Evolutionary conservation across 768 basidiomycete species (phyloP).

Genomic region (Mycena latifolia): DNA sequence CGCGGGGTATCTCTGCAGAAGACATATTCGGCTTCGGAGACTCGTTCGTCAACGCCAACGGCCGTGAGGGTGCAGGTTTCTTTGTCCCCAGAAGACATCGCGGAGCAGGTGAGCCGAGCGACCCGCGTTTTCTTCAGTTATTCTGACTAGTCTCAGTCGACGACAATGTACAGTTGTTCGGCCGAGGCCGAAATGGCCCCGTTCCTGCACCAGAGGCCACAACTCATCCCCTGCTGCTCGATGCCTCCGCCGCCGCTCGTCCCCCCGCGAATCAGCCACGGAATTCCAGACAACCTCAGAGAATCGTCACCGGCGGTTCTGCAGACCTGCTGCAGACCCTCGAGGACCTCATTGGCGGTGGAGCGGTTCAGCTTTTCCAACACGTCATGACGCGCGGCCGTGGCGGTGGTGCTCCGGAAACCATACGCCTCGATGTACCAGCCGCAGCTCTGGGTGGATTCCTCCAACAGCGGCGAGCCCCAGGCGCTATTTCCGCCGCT

Average conservation of each 20-base stretch:
- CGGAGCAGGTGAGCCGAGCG: conserved; percentile 50
- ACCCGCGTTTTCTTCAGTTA: conserved; percentile 1
- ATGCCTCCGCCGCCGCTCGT: conserved; percentile 63
- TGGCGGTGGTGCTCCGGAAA: conserved; percentile 67
- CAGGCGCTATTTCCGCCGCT: conserved; percentile 63
- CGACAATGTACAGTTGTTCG: conserved; percentile 74
- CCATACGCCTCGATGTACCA: conserved; percentile 84
- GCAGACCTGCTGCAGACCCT: conserved; percentile 80
- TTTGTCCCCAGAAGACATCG: conserved; percentile 70
- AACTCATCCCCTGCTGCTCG: conserved; percentile 85
- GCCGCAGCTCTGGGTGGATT: conserved; percentile 69
- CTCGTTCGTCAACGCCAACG: conserved; percentile 60
- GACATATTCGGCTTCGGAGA: conserved; percentile 70
- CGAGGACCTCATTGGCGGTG: conserved; percentile 84
- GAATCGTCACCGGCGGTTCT: conserved; percentile 63
- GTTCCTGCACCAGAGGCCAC: conserved; percentile 74
- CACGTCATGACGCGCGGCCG: conserved; percentile 78
- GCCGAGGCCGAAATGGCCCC: conserved; percentile 65
- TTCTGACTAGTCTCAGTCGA: conserved; percentile 47
- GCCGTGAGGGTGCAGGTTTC: conserved; percentile 59
- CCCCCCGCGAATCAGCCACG: conserved; percentile 59
- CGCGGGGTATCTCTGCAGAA: conserved; percentile 55
- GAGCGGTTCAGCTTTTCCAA: conserved; percentile 86
- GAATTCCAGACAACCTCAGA: conserved; percentile 66
- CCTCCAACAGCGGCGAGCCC: conserved; percentile 61